These are phyloP conservation scores for Leccinum rimulosum DNA, from an alignment of 768 basidiomycete genomes.

Conservation along the genomic window DNA sequence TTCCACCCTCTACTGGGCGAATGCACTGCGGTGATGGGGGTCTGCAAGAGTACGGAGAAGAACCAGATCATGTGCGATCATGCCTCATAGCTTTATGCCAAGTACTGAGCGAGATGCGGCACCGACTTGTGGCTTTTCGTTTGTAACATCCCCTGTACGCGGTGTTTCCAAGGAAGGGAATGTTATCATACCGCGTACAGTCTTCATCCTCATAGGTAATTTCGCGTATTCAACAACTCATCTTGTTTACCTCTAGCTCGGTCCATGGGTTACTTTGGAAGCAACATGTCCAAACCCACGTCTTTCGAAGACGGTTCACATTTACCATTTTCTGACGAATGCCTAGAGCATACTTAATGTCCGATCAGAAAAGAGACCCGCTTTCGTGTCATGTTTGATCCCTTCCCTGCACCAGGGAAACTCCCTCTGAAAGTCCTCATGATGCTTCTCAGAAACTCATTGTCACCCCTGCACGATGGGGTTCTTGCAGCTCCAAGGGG, in stretches of 20 bases:
- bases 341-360: neutral
- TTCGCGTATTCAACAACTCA: neutral
- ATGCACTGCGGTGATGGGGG: neutral
- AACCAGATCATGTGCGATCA: neutral
- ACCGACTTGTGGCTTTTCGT: neutral
- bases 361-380: neutral
- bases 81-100: neutral
- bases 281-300: neutral
- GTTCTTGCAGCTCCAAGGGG: neutral
- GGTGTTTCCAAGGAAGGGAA: neutral
- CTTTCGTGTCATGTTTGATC: neutral
- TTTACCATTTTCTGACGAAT: neutral
- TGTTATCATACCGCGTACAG: neutral
- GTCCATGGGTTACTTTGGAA: neutral
- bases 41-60: neutral
- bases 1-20: neutral
- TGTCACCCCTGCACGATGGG: neutral
- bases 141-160: neutral
- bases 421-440: neutral
- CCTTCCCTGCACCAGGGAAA: neutral
- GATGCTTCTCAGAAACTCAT: neutral
- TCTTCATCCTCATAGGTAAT: neutral
- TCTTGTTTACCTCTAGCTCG: neutral
- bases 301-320: neutral
- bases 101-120: neutral